Percentiles rank a stretch among this genome's conserved stretches.
phyloP scores from a whole-genome alignment of 192 early-diverging fungal genomes.

The Gorgonomyces haynaldii region DNA sequence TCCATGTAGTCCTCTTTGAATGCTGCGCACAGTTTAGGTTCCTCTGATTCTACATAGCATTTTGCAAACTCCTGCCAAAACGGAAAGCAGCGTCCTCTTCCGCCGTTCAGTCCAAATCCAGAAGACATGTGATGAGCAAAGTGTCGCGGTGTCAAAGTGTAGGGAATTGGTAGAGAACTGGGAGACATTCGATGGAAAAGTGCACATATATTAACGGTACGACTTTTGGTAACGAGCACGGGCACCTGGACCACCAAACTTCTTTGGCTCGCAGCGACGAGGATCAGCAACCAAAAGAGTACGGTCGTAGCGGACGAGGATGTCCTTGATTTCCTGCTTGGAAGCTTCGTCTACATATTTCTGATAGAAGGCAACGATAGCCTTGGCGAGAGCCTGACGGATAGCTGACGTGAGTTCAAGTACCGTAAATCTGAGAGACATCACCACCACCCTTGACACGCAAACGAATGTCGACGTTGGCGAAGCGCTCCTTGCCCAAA shows the following conservation, averaged over 20 bases:
- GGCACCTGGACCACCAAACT: constrained; percentile 99
- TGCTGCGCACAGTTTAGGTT: constrained; percentile 58
- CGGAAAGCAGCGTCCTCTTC: constrained; percentile 86
- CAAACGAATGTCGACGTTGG: constrained; percentile 92
- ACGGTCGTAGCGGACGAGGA: constrained; percentile 84
- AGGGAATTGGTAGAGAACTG: not conserved
- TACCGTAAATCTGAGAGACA: constrained; percentile 94
- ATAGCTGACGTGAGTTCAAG: constrained; percentile 45
- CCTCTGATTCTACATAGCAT: constrained; percentile 76
- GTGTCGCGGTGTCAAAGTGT: not conserved
- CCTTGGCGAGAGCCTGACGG: constrained; percentile 98
- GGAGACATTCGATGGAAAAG: too few species aligned
- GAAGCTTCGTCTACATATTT: constrained; percentile 99
- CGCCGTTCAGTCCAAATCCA: constrained; percentile 58
- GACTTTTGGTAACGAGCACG: constrained; percentile 79
- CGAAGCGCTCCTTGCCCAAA: constrained; percentile 92
- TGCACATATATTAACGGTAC: constrained; percentile 44
- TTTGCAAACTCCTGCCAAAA: constrained; percentile 96
- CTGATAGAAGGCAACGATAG: constrained; percentile 97
- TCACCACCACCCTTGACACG: constrained; percentile 95
- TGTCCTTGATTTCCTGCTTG: constrained; percentile 99
- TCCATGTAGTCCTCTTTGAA: constrained; percentile 91
- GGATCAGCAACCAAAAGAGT: constrained; percentile 96
- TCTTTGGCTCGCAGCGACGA: constrained; percentile 99
- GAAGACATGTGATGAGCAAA: constrained; percentile 33